A percentile compares a stretch with the other conserved stretches of the same genome.
Conservation (phyloP, 129 eudicot genomes). For the Lactuca saligna region DNA sequence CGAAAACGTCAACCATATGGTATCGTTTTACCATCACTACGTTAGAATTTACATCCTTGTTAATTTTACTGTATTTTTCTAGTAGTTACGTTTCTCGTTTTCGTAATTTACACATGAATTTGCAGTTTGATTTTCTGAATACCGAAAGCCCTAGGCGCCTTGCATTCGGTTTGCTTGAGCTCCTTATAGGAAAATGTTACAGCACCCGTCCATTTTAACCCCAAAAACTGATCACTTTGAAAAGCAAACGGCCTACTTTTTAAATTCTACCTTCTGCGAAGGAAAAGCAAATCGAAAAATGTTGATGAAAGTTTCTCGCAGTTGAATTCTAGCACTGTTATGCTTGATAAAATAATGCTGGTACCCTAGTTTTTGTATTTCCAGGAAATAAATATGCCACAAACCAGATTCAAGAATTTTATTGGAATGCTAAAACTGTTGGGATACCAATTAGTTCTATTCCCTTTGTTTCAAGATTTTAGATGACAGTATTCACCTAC, state of each 20-base stretch:
- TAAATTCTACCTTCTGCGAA: neutral
- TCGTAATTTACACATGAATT: neutral
- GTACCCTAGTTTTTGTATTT: no score
- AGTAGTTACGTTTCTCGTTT: neutral
- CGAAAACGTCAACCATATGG: conserved; percentile 41
- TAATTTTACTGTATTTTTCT: neutral
- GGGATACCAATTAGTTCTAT: neutral
- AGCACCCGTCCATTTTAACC: neutral
- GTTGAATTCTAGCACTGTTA: neutral
- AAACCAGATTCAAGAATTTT: no score
- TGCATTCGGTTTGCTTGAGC: conserved; percentile 14
- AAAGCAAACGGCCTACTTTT: neutral
- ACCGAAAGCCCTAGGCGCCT: conserved; percentile 26
- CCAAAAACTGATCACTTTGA: neutral
- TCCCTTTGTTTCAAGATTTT: no score
- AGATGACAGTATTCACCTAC: no score
- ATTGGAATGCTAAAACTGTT: neutral
- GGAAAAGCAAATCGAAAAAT: neutral
- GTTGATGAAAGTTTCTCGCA: no score
- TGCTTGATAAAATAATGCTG: neutral
- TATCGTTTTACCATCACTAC: conserved; percentile 12
- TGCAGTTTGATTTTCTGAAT: neutral
- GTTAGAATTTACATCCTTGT: neutral
- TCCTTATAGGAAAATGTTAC: conserved; percentile 13
- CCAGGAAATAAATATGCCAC: no score